Conservation (phyloP, 345 rosid genomes). For the Sisymbrium altissimum region DNA sequence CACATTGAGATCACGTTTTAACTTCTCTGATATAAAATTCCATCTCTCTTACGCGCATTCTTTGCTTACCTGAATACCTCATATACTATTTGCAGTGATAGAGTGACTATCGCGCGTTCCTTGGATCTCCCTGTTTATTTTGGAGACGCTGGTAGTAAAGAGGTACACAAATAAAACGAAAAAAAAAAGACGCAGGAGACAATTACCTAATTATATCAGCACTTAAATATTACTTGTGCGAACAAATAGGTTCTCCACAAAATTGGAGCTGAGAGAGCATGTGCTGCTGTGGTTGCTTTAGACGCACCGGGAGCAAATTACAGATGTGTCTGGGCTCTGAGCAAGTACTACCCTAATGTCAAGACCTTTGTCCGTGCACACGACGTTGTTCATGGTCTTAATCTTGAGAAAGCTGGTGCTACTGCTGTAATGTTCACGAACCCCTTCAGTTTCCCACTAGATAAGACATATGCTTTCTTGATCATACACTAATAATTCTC, state of each 20-base stretch:
- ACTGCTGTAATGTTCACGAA: conserved; percentile 67
- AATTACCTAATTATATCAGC: background rate
- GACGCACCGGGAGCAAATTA: conserved; percentile 98
- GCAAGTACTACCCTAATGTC: conserved; percentile 93
- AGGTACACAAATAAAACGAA: conserved; percentile 46
- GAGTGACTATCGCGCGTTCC: conserved; percentile 93
- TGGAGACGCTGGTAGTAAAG: conserved; percentile 98
- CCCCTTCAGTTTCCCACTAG: background rate
- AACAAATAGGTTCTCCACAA: conserved; percentile 84
- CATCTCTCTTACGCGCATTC: background rate
- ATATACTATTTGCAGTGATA: conserved; percentile 63
- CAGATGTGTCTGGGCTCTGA: conserved; percentile 98
- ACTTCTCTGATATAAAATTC: background rate
- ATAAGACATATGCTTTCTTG: background rate
- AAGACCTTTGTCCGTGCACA: conserved; percentile 98
- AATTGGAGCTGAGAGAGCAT: conserved; percentile 94
- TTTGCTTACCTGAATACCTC: conserved; percentile 3
- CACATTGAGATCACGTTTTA: conserved; percentile 2
- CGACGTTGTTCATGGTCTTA: conserved; percentile 93
- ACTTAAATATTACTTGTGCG: background rate
- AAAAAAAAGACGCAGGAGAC: background rate
- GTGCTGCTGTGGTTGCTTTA: conserved; percentile 93
- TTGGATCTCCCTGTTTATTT: conserved; percentile 95
- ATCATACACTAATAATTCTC: background rate
- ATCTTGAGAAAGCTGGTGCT: conserved; percentile 96